Conservation (phyloP, 129 eudicot species). For the Tagetes patula region DNA sequence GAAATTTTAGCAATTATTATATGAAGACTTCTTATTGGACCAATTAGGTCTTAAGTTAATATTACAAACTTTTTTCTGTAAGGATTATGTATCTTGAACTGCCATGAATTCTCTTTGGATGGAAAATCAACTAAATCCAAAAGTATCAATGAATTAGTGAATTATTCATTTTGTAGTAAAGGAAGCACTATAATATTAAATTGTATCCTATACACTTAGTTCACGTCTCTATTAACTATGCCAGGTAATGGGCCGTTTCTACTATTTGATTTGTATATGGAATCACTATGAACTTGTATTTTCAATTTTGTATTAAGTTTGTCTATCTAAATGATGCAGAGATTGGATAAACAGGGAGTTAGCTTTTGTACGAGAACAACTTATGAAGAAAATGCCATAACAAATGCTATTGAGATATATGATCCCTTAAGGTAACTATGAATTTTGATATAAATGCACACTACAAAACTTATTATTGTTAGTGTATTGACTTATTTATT, state of each 20-base stretch:
- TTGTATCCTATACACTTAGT: background rate
- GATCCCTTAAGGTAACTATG: slow-evolving; percentile 48
- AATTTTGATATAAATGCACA: background rate
- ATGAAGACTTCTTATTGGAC: background rate
- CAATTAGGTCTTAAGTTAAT: background rate
- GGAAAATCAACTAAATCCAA: background rate
- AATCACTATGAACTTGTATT: background rate
- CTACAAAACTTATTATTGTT: background rate
- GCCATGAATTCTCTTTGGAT: background rate
- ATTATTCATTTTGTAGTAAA: background rate
- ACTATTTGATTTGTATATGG: background rate
- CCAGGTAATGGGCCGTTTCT: background rate
- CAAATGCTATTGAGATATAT: slow-evolving; percentile 81
- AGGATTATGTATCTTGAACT: background rate
- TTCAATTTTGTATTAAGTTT: background rate
- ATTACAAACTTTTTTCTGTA: background rate
- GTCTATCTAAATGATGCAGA: slow-evolving; percentile 35
- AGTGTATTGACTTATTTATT: background rate
- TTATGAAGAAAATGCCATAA: slow-evolving; percentile 73
- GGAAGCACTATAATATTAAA: background rate
- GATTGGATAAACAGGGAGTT: slow-evolving; percentile 65
- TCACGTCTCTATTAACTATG: background rate
- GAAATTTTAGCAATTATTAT: background rate
- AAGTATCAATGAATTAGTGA: background rate
- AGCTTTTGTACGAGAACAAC: slow-evolving; percentile 77